phyloP scores from a whole-genome alignment of 495 filamentous ascomycete species.

The Margaritispora aquatica region DNA sequence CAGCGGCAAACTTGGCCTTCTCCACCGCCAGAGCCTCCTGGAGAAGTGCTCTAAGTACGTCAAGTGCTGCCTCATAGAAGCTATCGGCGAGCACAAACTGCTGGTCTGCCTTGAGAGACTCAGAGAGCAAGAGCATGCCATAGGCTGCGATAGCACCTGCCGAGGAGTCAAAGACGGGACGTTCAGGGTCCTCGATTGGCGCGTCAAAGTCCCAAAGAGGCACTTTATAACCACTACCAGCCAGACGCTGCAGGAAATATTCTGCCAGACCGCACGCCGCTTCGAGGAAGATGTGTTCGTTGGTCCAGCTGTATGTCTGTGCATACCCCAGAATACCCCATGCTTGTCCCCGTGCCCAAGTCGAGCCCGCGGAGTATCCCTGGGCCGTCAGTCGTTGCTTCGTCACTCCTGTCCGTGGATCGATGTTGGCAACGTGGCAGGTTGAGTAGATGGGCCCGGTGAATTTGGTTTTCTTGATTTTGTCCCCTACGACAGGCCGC shows the following conservation, averaged over 20 bases:
- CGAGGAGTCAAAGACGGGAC: conserved; percentile 29
- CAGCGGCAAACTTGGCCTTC: conserved; percentile 11
- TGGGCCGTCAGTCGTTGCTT: conserved; percentile 33
- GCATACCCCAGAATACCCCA: conserved; percentile 40
- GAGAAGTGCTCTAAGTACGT: conserved; percentile 17
- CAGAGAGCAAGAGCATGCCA: conserved; percentile 32
- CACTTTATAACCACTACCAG: conserved; percentile 6
- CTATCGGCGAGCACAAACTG: conserved; percentile 7
- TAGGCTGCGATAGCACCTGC: conserved; percentile 35
- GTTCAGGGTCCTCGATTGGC: conserved; percentile 19
- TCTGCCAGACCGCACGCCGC: conserved; percentile 28
- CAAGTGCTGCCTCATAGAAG: conserved; percentile 30
- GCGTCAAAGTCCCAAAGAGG: conserved; percentile 34
- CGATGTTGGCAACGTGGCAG: conserved; percentile 35
- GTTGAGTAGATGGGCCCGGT: conserved; percentile 19
- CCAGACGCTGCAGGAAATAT: conserved; percentile 31
- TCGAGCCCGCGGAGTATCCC: conserved; percentile 32
- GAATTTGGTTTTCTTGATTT: background rate
- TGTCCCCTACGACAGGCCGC: conserved; percentile 22
- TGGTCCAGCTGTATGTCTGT: conserved; percentile 37
- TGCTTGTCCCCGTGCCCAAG: conserved; percentile 38
- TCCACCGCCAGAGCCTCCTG: background rate
- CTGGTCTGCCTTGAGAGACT: conserved; percentile 15
- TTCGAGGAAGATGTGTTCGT: conserved; percentile 28
- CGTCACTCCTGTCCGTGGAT: conserved; percentile 26